These are phyloP conservation scores for Dendrocalamus latiflorus DNA, from an alignment of 202 grass and related monocot genomes.

Conservation along the genomic window DNA sequence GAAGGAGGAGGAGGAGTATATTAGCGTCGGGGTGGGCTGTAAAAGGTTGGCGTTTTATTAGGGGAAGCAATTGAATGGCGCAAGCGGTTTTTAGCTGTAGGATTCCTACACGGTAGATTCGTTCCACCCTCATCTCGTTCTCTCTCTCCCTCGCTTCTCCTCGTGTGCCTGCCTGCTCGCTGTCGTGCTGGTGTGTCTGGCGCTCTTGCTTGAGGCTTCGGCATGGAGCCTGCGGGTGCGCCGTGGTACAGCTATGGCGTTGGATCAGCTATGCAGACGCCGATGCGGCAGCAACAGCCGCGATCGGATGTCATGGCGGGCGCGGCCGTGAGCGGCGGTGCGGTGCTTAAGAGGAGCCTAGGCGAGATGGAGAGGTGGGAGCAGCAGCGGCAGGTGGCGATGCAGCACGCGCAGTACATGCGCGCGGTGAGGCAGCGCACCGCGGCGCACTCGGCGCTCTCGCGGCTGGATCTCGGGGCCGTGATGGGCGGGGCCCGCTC, in stretches of 20 bases:
- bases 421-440: conserved; percentile 57
- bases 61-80: conserved; percentile 23
- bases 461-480: background rate
- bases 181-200: background rate
- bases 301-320: background rate
- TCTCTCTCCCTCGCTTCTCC: background rate
- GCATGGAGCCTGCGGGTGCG: conserved; percentile 41
- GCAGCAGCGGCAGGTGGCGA: conserved; percentile 14
- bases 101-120: conserved; percentile 19
- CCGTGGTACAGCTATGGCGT: conserved; percentile 39
- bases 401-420: conserved; percentile 46
- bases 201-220: background rate
- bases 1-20: background rate
- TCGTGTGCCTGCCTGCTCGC: background rate
- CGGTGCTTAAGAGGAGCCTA: conserved; percentile 47
- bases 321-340: background rate
- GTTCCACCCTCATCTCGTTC: background rate
- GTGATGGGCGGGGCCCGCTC: background rate
- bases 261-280: conserved; percentile 21
- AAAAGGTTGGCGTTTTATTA: conserved; percentile 21
- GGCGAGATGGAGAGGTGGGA: conserved; percentile 49
- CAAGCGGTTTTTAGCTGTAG: background rate
- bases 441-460: background rate
- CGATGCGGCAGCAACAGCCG: background rate
- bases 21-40: conserved; percentile 8